Evolutionary conservation across 768 basidiomycete genomes (phyloP), one percentile per base, ranked within the genome.

Genomic region (Hortiboletus campestris): DNA sequence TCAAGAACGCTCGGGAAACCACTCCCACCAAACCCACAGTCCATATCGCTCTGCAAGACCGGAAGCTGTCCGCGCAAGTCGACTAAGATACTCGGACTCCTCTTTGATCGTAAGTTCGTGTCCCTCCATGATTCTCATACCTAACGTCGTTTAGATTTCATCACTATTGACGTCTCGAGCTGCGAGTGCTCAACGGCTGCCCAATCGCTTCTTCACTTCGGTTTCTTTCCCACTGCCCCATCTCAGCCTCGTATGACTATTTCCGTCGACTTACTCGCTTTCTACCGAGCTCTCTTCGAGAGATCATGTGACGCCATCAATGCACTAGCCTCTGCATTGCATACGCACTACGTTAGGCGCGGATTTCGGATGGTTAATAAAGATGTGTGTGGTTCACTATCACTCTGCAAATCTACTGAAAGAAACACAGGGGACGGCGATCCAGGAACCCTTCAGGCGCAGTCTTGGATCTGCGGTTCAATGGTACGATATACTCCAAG

Each of bases 401-500:
- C 13, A 6, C 6, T 36, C 16, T 14, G 35, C 11, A 36, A 36
- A 5, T 40, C 10, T 8, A 31, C 17, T 17, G 25, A 6, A 14
- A 0, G 17, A 52, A 0, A 32, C 10, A 32, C 32, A 32, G 32
- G 32, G 32, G 32, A 32, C 2, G 11, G 8, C 25, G 1, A 10
- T 53, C 0, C 52, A 54, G 11, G 39, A 54, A n/a, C 68, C 74
- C 0, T 76, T 76, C 49, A 62, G 69, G 0, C 56, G 53, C 0
- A 51, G 70, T 2, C 55, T 74, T 7, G 47, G 57, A 20, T 22
- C 54, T 2, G 66, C 70, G 0, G 55, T 74, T 0, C 69, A 69
- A 3, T 75, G 72, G 74, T 69, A 62, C 10, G 62, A 72, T 22
- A 56, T 62, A 0, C 54, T 74, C 0, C 49, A 57, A 0, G 39